Percentiles rank a stretch among this genome's conserved stretches.
phyloP scores from a whole-genome alignment of 441 rosid species.

The Brassica hybrid region DNA sequence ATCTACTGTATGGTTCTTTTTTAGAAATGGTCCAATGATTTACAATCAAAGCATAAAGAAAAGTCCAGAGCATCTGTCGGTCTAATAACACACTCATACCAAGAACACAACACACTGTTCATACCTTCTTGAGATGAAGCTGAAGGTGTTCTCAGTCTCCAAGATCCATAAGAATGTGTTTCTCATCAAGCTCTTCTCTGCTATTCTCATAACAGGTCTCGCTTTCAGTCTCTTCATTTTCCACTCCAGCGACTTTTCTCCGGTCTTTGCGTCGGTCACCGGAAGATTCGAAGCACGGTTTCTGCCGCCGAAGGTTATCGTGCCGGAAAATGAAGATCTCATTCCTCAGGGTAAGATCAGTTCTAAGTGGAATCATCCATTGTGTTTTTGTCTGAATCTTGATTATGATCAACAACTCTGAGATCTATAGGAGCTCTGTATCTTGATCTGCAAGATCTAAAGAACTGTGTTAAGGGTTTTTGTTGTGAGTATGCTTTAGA shows the following conservation, averaged over 20 bases:
- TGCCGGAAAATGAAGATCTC: slow-evolving; percentile 59
- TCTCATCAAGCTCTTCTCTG: slow-evolving; percentile 57
- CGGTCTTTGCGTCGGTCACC: slow-evolving; percentile 48
- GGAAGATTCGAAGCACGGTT: slow-evolving; percentile 44
- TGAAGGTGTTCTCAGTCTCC: slow-evolving; percentile 48
- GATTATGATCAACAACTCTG: slow-evolving; percentile 11
- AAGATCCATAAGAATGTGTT: slow-evolving; percentile 52
- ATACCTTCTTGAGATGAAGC: slow-evolving; percentile 52
- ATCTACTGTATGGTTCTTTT: slow-evolving; percentile 12
- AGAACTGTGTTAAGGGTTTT: slow-evolving; percentile 11
- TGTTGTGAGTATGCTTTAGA: background rate
- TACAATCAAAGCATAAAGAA: slow-evolving; percentile 15
- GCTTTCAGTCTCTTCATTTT: slow-evolving; percentile 61
- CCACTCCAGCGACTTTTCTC: slow-evolving; percentile 52
- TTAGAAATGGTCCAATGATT: slow-evolving; percentile 39
- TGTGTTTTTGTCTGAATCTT: slow-evolving; percentile 4
- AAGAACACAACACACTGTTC: background rate
- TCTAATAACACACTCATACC: slow-evolving; percentile 19
- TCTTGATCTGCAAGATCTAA: slow-evolving; percentile 32
- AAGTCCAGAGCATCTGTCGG: slow-evolving; percentile 22
- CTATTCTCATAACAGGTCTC: slow-evolving; percentile 55
- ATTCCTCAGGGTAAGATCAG: slow-evolving; percentile 56
- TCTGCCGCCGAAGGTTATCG: slow-evolving; percentile 35
- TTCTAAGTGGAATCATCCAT: background rate
- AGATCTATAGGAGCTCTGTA: slow-evolving; percentile 31